These are phyloP conservation scores for Ogataea methylovora DNA, from an alignment of 805 yeast genomes.

Conservation along the genomic window DNA sequence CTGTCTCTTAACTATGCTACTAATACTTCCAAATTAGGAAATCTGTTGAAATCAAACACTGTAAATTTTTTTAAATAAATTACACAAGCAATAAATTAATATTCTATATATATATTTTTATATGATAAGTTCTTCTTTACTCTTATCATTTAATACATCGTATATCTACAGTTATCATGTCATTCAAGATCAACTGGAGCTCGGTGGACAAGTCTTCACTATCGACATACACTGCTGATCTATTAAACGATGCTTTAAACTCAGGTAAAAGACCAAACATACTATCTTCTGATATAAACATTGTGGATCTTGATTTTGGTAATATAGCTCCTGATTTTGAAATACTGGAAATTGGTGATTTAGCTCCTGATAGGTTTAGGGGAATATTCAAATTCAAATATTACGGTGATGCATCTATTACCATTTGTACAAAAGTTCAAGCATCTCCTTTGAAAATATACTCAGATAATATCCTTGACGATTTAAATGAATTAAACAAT, in stretches of 20 bases:
- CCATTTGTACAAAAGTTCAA: slow-evolving; percentile 71
- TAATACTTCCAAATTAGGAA: too few relatives aligned
- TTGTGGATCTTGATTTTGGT: slow-evolving; percentile 68
- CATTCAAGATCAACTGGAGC: slow-evolving; percentile 74
- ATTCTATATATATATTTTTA: too few relatives aligned
- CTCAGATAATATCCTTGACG: slow-evolving; percentile 23
- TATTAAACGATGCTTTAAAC: slow-evolving; percentile 65
- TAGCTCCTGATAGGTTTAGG: slow-evolving; percentile 66
- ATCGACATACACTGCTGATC: slow-evolving; percentile 52
- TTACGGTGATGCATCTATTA: slow-evolving; percentile 67
- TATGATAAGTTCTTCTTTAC: too few relatives aligned
- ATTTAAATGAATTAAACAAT: slow-evolving; percentile 19
- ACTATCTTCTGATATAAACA: slow-evolving; percentile 59
- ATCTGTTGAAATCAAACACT: too few relatives aligned
- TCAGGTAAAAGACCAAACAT: slow-evolving; percentile 67
- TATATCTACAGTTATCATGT: too few relatives aligned
- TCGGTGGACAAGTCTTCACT: slow-evolving; percentile 60
- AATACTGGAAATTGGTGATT: slow-evolving; percentile 75
- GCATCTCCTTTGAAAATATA: slow-evolving; percentile 78
- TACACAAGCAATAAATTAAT: too few relatives aligned
- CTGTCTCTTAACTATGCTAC: too few relatives aligned
- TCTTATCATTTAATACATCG: background rate
- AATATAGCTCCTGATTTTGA: slow-evolving; percentile 68
- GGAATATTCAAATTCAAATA: slow-evolving; percentile 78
- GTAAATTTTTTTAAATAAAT: too few relatives aligned